A percentile compares a stretch with the other conserved stretches of the same genome.
phyloP scores from a whole-genome alignment of 805 yeast genomes.

The Candida ascalaphidarum region DNA sequence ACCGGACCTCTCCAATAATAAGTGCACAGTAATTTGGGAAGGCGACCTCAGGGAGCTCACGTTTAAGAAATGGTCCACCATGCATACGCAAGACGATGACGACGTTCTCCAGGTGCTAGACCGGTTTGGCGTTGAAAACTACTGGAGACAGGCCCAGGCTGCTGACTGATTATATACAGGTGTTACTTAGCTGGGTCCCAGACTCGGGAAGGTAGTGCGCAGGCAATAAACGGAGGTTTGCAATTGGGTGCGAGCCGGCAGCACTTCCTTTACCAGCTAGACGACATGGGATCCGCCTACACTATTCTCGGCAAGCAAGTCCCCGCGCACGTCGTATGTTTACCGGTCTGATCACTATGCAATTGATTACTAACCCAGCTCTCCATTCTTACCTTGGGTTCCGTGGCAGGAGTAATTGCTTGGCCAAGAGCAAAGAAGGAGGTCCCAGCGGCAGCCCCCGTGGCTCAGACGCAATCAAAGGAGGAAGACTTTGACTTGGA shows the following conservation, averaged over 20 bases:
- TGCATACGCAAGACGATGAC: slow-evolving; percentile 41
- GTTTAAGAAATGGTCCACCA: slow-evolving; percentile 66
- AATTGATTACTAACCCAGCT: slow-evolving; percentile 20
- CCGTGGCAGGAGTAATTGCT: slow-evolving; percentile 28
- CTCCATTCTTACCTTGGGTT: slow-evolving; percentile 30
- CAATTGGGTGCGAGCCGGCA: too few species aligned
- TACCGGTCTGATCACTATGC: neutral
- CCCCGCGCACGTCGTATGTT: slow-evolving; percentile 36
- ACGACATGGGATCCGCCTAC: slow-evolving; percentile 33
- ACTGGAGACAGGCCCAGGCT: slow-evolving; percentile 30
- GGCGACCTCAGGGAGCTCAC: slow-evolving; percentile 49
- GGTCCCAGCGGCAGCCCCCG: slow-evolving; percentile 13
- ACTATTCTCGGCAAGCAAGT: slow-evolving; percentile 37
- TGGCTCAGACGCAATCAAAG: slow-evolving; percentile 16
- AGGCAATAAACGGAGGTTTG: too few species aligned
- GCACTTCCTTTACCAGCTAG: too few species aligned
- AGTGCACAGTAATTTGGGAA: slow-evolving; percentile 55
- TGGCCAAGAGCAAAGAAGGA: slow-evolving; percentile 25
- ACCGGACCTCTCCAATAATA: slow-evolving; percentile 33
- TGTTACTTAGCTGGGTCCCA: too few species aligned
- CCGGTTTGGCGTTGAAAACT: slow-evolving; percentile 48
- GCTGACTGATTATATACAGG: too few species aligned
- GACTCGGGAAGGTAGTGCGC: too few species aligned
- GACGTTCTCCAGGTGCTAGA: slow-evolving; percentile 41
- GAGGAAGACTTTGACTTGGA: slow-evolving; percentile 38